A percentile compares a stretch with the other conserved stretches of the same genome.
Conservation (phyloP, 305 asterid species). For the Fraxinus paxiana region DNA sequence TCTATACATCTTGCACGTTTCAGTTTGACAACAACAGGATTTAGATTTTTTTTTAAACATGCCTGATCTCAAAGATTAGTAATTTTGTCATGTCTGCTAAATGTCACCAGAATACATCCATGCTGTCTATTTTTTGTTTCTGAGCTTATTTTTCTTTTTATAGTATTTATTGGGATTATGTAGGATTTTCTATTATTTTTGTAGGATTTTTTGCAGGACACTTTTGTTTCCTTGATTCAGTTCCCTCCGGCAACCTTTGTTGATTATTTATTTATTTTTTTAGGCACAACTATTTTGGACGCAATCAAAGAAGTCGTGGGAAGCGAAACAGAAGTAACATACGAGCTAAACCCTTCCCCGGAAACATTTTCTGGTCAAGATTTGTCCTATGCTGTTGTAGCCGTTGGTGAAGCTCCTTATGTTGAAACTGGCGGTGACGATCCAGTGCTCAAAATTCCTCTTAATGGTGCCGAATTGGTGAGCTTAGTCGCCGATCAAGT, state of each 20-base stretch:
- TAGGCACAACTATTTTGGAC: conserved; percentile 81
- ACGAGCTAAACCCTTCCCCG: conserved; percentile 30
- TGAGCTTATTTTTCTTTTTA: background rate
- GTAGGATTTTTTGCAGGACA: background rate
- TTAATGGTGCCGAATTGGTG: conserved; percentile 49
- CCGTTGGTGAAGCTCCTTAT: conserved; percentile 43
- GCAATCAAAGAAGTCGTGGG: conserved; percentile 56
- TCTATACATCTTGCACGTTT: background rate
- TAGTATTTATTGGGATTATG: background rate
- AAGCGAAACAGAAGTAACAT: conserved; percentile 45
- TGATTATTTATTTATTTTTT: background rate
- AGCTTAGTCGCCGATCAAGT: conserved; percentile 44
- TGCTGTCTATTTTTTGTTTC: background rate
- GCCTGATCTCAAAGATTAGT: background rate
- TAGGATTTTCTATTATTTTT: background rate
- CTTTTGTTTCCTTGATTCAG: background rate
- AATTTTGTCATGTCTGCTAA: background rate
- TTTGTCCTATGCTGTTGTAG: conserved; percentile 36
- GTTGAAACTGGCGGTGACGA: conserved; percentile 39
- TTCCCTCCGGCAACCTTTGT: background rate
- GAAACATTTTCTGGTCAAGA: conserved; percentile 28
- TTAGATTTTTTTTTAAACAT: background rate
- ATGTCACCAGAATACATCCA: background rate
- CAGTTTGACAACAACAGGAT: background rate
- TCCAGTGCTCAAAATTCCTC: conserved; percentile 46